These are phyloP conservation scores for Hibiscus mutabilis DNA, from an alignment of 345 rosid species.

Conservation along the genomic window DNA sequence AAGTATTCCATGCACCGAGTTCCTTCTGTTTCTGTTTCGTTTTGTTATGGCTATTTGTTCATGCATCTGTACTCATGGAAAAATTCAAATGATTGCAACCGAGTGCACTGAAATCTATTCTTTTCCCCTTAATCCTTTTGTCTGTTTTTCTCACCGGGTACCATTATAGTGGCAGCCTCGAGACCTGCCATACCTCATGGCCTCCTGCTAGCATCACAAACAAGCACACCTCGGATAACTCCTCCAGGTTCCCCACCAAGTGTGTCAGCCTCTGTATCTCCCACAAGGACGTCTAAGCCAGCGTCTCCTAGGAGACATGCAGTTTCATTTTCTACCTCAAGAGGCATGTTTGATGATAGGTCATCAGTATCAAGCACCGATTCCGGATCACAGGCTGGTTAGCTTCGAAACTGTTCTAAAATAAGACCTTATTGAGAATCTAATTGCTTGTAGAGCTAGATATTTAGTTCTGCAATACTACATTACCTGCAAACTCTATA, in stretches of 20 bases:
- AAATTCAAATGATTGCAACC: neutral
- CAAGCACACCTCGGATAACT: slow-evolving; percentile 65
- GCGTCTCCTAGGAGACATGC: slow-evolving; percentile 71
- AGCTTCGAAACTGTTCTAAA: slow-evolving; percentile 14
- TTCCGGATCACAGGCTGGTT: slow-evolving; percentile 56
- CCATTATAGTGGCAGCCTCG: slow-evolving; percentile 10
- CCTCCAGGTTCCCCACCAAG: slow-evolving; percentile 84
- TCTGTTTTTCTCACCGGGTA: neutral
- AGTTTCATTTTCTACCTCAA: slow-evolving; percentile 65
- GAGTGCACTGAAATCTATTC: neutral
- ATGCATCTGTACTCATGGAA: neutral
- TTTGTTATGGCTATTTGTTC: neutral
- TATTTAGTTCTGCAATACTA: neutral
- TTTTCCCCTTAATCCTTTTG: neutral
- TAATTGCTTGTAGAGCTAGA: neutral
- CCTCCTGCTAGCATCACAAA: slow-evolving; percentile 49
- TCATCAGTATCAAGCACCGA: slow-evolving; percentile 54
- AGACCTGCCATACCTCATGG: slow-evolving; percentile 12
- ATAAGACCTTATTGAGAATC: slow-evolving; percentile 3
- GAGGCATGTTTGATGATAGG: slow-evolving; percentile 68
- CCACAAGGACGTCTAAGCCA: slow-evolving; percentile 66
- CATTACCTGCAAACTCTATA: neutral
- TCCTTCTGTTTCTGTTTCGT: neutral
- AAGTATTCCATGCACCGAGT: neutral
- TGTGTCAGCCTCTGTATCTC: slow-evolving; percentile 71